Percentiles rank a stretch among this genome's conserved stretches.
These are phyloP conservation scores for Kodamaea anthophila DNA, from an alignment of 1,139 yeast genomes.

Conservation along the genomic window DNA sequence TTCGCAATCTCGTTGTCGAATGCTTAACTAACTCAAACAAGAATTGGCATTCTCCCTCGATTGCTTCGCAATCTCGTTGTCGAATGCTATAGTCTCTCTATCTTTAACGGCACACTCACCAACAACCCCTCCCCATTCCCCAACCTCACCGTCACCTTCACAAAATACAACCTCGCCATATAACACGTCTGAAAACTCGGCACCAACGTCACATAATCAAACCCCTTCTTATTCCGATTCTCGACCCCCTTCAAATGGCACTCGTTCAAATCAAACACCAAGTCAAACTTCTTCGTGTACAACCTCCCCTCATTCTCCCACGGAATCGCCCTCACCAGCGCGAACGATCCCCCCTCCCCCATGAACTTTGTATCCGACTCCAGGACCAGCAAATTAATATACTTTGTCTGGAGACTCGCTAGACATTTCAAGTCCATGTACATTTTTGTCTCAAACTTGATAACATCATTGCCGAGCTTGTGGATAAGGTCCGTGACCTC, in stretches of 20 bases:
- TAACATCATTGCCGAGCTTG: constrained; percentile 29
- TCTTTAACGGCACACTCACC: constrained; percentile 33
- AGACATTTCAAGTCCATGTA: constrained; percentile 34
- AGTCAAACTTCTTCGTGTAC: constrained; percentile 23
- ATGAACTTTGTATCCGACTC: constrained; percentile 14
- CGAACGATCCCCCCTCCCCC: constrained; percentile 17
- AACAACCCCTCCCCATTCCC: constrained; percentile 26
- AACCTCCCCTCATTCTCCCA: constrained; percentile 22
- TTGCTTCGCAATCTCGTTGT: constrained; percentile 1
- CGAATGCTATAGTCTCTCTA: constrained; percentile 15
- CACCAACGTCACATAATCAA: constrained; percentile 34
- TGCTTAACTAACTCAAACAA: neutral
- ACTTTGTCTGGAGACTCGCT: constrained; percentile 30
- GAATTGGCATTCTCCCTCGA: neutral
- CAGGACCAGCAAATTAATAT: constrained; percentile 18
- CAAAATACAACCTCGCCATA: constrained; percentile 45
- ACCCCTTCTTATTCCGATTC: constrained; percentile 18
- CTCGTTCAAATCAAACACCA: constrained; percentile 21
- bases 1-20: neutral
- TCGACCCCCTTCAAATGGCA: constrained; percentile 23
- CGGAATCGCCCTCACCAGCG: constrained; percentile 17
- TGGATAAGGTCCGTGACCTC: constrained; percentile 27
- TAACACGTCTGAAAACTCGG: constrained; percentile 57
- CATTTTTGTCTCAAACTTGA: constrained; percentile 31
- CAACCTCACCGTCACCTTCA: constrained; percentile 27